These are phyloP conservation scores for Pseudomonodictys pantanalensis DNA, from an alignment of 495 filamentous ascomycete species.

Conservation along the genomic window DNA sequence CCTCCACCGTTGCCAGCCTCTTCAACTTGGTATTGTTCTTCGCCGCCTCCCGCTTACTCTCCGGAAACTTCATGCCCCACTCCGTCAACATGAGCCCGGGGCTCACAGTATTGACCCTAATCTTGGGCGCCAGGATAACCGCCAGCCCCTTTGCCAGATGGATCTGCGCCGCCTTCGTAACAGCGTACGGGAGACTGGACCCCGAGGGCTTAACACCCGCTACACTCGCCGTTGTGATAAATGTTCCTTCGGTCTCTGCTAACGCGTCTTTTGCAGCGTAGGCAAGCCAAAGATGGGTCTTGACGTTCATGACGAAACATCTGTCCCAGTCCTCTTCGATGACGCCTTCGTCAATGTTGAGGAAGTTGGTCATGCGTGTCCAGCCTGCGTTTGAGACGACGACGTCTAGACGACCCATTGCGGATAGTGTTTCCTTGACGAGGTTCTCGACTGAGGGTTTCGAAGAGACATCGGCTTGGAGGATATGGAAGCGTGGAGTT, in stretches of 20 bases:
- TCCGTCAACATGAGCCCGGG: conserved; percentile 55
- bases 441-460: conserved; percentile 46
- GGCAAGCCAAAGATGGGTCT: conserved; percentile 56
- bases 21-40: conserved; percentile 51
- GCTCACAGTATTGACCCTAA: conserved; percentile 54
- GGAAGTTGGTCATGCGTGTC: conserved; percentile 52
- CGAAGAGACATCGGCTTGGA: conserved; percentile 52
- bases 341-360: conserved; percentile 53
- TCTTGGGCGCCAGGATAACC: conserved; percentile 49
- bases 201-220: conserved; percentile 50
- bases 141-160: conserved; percentile 54
- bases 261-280: conserved; percentile 49
- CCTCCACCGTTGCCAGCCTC: conserved; percentile 51
- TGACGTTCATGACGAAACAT: conserved; percentile 59
- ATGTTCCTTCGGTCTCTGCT: conserved; percentile 50
- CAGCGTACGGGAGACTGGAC: conserved; percentile 41
- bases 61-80: conserved; percentile 52
- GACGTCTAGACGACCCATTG: conserved; percentile 53
- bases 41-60: conserved; percentile 44
- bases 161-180: conserved; percentile 57
- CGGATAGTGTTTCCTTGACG: conserved; percentile 43
- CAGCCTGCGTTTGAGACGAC: conserved; percentile 58
- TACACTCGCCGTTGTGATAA: conserved; percentile 53
- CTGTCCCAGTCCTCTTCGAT: conserved; percentile 57
- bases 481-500: conserved; percentile 40